Evolutionary conservation across 2,329 filamentous ascomycete genomes (phyloP), one percentile per base, ranked within the genome.

Genomic region (Scleromitrula shiraiana): DNA sequence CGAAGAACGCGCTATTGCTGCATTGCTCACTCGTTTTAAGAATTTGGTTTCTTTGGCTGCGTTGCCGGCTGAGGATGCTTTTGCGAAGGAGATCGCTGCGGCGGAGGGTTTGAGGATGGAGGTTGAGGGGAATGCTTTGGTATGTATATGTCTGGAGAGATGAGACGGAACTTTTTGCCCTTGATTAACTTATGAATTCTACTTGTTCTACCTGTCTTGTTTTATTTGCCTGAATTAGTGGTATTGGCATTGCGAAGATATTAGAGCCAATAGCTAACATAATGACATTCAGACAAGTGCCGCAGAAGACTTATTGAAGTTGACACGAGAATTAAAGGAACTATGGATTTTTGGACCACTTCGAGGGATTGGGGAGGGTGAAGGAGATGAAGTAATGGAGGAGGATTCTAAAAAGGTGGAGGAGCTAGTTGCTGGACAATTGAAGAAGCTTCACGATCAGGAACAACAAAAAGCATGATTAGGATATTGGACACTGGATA

Each of bases 321-420:
- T 77, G 10, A 74, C 66, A 15, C 68, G 72, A 30, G 68, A 71
- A 52, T 64, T 77, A 49, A 73, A 74, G 53, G 68, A 71, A 46
- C 63, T 76, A 20, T 75, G 72, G 72, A 65, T 74, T 9, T 67
- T 69, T 47, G 73, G 74, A 2, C 68, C 72, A 1, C 61, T 76
- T 20, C 66, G 67, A 48, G 65, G 62, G 38, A 65, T 70, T 4
- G 69, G 68, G 36, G 68, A 72, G 41, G 68, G 68, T 30, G 66
- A 69, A 43, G 54, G 65, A 36, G 66, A 66, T 37, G 53, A 53
- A 7, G 64, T 67, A 48, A 70, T 72, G 26, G 59, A 62, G 29
- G 53, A 55, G 4, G 65, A 73, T 41, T 60, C 67, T 33, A 64
- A 65, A 42, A 57, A 53, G 41, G 60, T 61, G 20, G 57, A 56